Base-by-base conservation (phyloP, 257 asterid genomes). In the Jacaranda mimosifolia region DNA sequence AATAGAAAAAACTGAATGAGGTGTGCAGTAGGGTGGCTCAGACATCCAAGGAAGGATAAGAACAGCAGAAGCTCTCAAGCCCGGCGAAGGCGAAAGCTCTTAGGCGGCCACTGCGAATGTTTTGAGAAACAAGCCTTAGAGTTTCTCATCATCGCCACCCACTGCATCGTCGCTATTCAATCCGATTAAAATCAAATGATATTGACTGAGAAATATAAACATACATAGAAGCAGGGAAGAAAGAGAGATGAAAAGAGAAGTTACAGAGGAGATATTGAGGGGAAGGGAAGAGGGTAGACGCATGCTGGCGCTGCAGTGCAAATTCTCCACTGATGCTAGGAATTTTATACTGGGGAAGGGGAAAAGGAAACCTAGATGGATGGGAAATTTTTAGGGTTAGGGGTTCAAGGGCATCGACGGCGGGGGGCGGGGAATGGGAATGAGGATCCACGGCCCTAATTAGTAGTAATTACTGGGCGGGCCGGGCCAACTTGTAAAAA, bases 41-140 rank as follows among this genome's bases (percentile, higher is more conserved):
- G 87, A 84, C 87, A 84, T 83, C 87, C 87, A 83, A 84, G 85
- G 87, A 84, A 84, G 87, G 80, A 82, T 9, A 48, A 38, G 49
- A 80, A 58, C 85, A 81, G 77, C 85, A 80, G 15, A 14, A 49
- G 69, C 85, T 84, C 87, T 84, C 87, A 77, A 80, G 84, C 84
- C 87, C 26, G 84, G 87, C 86, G 87, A 77, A 83, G 84, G 87
- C 82, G 87, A 83, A 82, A 82, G 83, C 83, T 14, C 76, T 83
- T 76, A 68, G 82, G 77, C 84, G 84, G 84, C 84, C 84, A 83
- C 87, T 83, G 87, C 87, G 87, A 83, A 83, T 83, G 86, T 83
- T 69, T 48, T 81, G 85, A 81, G 85, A 81, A 81, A 81, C 85
- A 48, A 81, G 85, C 85, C 82, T 81, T 72, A 39, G 0, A 1